These are phyloP conservation scores for Mucor mucedo DNA, from an alignment of 371 early-diverging fungal species.

Conservation along the genomic window DNA sequence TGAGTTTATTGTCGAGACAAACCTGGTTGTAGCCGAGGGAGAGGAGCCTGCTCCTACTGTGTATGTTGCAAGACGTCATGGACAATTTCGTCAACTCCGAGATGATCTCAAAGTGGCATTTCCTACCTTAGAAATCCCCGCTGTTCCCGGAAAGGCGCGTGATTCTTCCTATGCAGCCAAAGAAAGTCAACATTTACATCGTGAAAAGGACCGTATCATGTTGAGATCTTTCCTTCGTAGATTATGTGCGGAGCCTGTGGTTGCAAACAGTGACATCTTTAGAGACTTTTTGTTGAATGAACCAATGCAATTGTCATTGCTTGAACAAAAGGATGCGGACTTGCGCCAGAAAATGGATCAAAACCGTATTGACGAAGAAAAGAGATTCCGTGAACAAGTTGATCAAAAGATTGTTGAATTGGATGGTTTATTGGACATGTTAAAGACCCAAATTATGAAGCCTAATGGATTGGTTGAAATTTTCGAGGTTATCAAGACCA, in stretches of 20 bases:
- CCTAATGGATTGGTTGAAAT: constrained; percentile 56
- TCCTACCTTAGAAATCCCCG: constrained; percentile 40
- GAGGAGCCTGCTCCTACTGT: constrained; percentile 7
- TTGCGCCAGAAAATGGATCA: constrained; percentile 46
- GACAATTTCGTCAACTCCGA: constrained; percentile 45
- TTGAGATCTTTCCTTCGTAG: constrained; percentile 56
- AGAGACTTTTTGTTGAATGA: constrained; percentile 54
- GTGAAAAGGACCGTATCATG: constrained; percentile 63
- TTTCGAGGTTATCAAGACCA: constrained; percentile 46
- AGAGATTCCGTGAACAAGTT: constrained; percentile 52
- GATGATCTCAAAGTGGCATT: constrained; percentile 37
- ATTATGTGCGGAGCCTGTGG: constrained; percentile 41
- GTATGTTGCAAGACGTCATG: constrained; percentile 45
- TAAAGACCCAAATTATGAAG: constrained; percentile 59
- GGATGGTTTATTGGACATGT: constrained; percentile 52
- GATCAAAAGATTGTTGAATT: constrained; percentile 58
- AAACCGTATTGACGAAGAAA: constrained; percentile 52
- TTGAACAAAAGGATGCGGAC: constrained; percentile 51
- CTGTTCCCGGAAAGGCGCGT: constrained; percentile 36
- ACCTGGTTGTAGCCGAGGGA: neutral
- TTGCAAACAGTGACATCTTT: constrained; percentile 43
- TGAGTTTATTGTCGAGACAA: constrained; percentile 44
- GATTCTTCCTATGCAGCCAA: constrained; percentile 21
- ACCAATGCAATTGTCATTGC: constrained; percentile 44
- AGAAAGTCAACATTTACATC: constrained; percentile 26